Evolutionary conservation across 768 basidiomycete genomes (phyloP).

Genomic region (Amanita muscaria): DNA sequence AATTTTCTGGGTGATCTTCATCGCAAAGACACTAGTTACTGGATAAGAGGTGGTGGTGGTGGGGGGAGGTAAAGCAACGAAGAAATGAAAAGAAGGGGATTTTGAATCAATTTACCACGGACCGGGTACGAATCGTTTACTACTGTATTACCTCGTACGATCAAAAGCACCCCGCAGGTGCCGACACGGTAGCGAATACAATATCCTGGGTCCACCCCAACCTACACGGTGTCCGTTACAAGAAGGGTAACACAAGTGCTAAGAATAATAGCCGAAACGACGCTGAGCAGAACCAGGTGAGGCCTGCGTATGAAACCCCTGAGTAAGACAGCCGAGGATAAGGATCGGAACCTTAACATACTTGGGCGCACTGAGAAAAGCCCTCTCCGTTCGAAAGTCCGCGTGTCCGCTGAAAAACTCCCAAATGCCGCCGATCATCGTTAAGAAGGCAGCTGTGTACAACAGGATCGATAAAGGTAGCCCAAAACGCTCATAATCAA

Average conservation of each 20-base stretch:
- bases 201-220: background rate
- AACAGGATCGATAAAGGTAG: constrained; percentile 47
- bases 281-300: constrained; percentile 43
- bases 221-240: constrained; percentile 21
- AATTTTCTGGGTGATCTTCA: constrained; percentile 96
- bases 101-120: background rate
- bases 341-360: constrained; percentile 19
- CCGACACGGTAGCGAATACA: too few relatives aligned
- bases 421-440: constrained; percentile 52
- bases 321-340: background rate
- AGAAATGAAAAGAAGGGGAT: constrained; percentile 7
- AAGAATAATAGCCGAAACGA: constrained; percentile 39
- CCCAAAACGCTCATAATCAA: constrained; percentile 14
- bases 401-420: constrained; percentile 53
- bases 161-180: background rate
- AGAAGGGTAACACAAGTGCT: constrained; percentile 45
- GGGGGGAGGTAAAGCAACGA: constrained; percentile 14
- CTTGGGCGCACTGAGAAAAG: constrained; percentile 54
- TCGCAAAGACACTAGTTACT: too few relatives aligned
- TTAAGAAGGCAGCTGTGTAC: constrained; percentile 41
- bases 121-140: background rate
- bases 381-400: constrained; percentile 48
- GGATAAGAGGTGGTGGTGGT: too few relatives aligned
- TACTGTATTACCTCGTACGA: too few relatives aligned
- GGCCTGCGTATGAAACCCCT: constrained; percentile 24